Evolutionary conservation across 495 filamentous ascomycete genomes (phyloP).

Genomic region (Penicillium subrubescens): DNA sequence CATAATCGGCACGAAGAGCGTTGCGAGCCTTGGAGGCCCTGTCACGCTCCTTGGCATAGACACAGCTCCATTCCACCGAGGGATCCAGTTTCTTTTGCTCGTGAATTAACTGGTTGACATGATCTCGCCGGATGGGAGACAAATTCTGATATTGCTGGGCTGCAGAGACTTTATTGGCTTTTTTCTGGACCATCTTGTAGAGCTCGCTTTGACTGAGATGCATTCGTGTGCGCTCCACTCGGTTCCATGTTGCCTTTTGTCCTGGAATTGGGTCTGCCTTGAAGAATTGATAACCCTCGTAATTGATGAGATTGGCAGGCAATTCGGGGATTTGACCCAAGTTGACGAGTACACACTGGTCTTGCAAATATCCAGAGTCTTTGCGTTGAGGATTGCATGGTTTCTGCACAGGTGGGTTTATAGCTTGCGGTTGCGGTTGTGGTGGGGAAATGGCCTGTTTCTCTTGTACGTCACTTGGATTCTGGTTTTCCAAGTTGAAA

Average conservation of each 20-base stretch:
- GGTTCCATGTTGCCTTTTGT: conserved; percentile 33
- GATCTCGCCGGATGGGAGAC: conserved; percentile 28
- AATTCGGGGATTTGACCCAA: not conserved
- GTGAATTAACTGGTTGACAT: conserved; percentile 39
- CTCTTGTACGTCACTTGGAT: not conserved
- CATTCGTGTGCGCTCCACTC: conserved; percentile 33
- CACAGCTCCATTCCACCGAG: conserved; percentile 38
- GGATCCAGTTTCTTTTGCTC: conserved; percentile 30
- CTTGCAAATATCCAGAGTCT: not conserved
- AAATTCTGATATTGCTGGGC: conserved; percentile 37
- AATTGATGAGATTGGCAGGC: conserved; percentile 6
- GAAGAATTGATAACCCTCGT: conserved; percentile 40
- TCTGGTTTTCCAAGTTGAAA: conserved; percentile 1
- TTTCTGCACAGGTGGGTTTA: not conserved
- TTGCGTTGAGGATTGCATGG: not conserved
- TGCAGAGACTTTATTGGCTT: conserved; percentile 30
- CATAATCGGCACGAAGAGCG: conserved; percentile 31
- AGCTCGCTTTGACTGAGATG: conserved; percentile 33
- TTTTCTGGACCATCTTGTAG: conserved; percentile 33
- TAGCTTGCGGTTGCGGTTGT: not conserved
- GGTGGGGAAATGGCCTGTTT: not conserved
- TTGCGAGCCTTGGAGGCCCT: conserved; percentile 31
- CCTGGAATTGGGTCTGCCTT: conserved; percentile 35
- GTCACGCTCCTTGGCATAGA: conserved; percentile 38
- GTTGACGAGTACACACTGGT: not conserved